Conservation (phyloP, 2,329 filamentous ascomycete species). For the Colletotrichum lini region DNA sequence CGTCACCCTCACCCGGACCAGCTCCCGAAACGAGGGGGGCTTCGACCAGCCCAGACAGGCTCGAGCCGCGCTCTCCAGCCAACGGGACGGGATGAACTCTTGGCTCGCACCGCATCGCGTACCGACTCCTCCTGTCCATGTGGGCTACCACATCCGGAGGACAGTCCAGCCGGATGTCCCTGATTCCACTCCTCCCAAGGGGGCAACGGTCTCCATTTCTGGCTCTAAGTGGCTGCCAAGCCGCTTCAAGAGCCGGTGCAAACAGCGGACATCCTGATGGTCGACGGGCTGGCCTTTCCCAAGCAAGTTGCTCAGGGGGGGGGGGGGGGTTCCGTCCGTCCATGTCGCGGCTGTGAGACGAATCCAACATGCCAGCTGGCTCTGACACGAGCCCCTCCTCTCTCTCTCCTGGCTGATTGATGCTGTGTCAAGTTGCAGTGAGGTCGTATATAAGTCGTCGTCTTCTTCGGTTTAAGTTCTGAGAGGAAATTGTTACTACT, state of each 20-base stretch:
- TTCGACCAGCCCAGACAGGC: background rate
- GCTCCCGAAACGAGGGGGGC: slow-evolving; percentile 7
- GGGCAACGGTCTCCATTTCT: slow-evolving; percentile 4
- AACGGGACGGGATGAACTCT: slow-evolving; percentile 29
- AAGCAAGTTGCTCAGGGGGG: slow-evolving; percentile 21
- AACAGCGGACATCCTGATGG: slow-evolving; percentile 6
- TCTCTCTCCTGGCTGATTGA: too few relatives aligned
- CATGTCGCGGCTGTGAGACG: slow-evolving; percentile 32
- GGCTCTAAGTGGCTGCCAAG: slow-evolving; percentile 19
- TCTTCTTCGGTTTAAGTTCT: background rate
- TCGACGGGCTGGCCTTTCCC: slow-evolving; percentile 16
- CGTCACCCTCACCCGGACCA: background rate
- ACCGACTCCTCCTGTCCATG: slow-evolving; percentile 7
- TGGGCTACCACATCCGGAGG: slow-evolving; percentile 17
- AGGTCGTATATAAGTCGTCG: slow-evolving; percentile 34
- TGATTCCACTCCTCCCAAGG: background rate
- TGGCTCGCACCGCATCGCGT: slow-evolving; percentile 24
- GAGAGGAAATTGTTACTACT: background rate
- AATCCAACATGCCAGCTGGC: slow-evolving; percentile 7
- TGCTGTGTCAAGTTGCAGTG: background rate
- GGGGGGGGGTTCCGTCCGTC: background rate
- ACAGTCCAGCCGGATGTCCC: slow-evolving; percentile 22
- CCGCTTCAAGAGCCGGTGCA: slow-evolving; percentile 18
- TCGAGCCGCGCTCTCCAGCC: background rate
- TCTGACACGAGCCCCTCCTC: background rate